Conservation (phyloP, 257 asterid genomes). For the Leptodermis oblonga region DNA sequence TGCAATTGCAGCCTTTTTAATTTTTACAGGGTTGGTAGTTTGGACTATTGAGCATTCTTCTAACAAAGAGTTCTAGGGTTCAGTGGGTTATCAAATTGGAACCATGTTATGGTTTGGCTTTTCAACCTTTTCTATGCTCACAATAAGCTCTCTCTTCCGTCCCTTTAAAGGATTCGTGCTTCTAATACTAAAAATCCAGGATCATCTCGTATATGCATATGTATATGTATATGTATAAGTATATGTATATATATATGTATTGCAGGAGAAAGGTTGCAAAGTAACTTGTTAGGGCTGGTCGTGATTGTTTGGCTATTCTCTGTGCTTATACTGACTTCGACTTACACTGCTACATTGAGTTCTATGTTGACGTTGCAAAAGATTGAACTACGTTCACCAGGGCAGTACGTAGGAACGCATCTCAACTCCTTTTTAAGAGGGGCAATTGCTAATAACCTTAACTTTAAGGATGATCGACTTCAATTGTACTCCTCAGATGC, state of each 20-base stretch:
- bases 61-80: conserved; percentile 41
- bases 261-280: conserved; percentile 40
- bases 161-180: too few species aligned
- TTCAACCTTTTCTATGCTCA: conserved; percentile 34
- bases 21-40: conserved; percentile 32
- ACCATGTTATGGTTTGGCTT: conserved; percentile 33
- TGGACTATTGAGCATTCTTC: conserved; percentile 45
- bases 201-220: not conserved
- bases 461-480: conserved; percentile 19
- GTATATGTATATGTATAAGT: not conserved
- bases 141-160: conserved; percentile 15
- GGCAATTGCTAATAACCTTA: conserved; percentile 20
- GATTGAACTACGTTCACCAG: conserved; percentile 23
- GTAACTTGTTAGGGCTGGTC: conserved; percentile 38
- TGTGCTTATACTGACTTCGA: conserved; percentile 41
- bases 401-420: conserved; percentile 30
- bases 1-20: conserved; percentile 20
- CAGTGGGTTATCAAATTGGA: conserved; percentile 32
- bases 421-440: conserved; percentile 10
- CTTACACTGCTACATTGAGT: conserved; percentile 44
- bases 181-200: not conserved
- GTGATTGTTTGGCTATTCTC: conserved; percentile 44
- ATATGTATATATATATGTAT: not conserved
- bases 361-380: conserved; percentile 40
- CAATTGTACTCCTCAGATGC: conserved; percentile 20